These are phyloP conservation scores for Schoenoplectus tabernaemontani DNA, from an alignment of 202 grass and related monocot species.

Conservation along the genomic window DNA sequence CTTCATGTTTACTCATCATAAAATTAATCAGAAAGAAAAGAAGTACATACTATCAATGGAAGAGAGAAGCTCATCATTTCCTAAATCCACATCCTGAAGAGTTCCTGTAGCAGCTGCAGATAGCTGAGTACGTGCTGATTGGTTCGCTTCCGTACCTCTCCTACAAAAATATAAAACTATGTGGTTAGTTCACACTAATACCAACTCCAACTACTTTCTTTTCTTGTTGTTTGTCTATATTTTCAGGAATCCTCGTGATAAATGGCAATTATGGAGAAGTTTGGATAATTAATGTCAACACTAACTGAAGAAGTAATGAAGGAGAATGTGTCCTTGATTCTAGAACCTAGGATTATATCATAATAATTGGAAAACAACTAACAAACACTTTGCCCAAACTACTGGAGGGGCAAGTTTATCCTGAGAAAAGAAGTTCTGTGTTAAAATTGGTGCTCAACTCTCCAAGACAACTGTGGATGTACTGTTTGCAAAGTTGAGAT, in stretches of 20 bases:
- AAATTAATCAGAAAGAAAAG: not conserved
- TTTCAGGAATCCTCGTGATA: not conserved
- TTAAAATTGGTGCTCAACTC: not conserved
- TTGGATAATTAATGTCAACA: not conserved
- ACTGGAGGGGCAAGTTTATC: not conserved
- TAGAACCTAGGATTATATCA: not conserved
- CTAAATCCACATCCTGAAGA: constrained; percentile 69
- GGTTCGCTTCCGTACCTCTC: constrained; percentile 60
- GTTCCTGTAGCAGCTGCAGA: constrained; percentile 59
- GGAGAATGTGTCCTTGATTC: not conserved
- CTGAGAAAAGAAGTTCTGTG: not conserved
- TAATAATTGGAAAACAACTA: not conserved
- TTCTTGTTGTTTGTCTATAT: not conserved
- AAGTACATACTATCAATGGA: constrained; percentile 65
- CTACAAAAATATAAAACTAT: constrained; percentile 28
- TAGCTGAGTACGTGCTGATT: constrained; percentile 54
- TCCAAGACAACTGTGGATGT: not conserved
- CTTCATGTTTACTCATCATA: not conserved
- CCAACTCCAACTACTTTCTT: not conserved
- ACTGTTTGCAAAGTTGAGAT: not conserved
- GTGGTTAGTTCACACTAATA: constrained; percentile 1
- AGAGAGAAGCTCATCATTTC: constrained; percentile 64
- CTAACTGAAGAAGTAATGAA: not conserved
- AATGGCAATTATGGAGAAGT: not conserved
- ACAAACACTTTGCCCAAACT: not conserved